Evolutionary conservation across 2,329 filamentous ascomycete species (phyloP).

Genomic region (Botrytis medusae): DNA sequence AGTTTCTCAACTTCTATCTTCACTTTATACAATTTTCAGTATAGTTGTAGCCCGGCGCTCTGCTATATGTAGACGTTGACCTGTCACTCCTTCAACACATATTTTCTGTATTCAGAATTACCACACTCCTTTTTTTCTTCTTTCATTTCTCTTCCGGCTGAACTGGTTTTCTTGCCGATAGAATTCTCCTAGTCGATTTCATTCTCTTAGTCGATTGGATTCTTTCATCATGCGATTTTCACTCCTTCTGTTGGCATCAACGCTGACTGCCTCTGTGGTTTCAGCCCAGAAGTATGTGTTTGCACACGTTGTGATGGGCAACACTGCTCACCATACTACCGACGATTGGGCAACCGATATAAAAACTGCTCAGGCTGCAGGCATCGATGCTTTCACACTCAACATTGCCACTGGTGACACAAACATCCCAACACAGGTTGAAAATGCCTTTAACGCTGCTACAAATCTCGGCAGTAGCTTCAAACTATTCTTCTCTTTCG

Average conservation of each 20-base stretch:
- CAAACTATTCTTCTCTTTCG: conserved; percentile 41
- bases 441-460: conserved; percentile 41
- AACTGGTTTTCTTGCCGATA: conserved; percentile 2
- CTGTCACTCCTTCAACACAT: not conserved
- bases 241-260: conserved; percentile 21
- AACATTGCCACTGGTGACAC: conserved; percentile 39
- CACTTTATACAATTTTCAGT: not conserved
- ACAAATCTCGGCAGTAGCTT: conserved; percentile 31
- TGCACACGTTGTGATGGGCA: conserved; percentile 39
- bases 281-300: conserved; percentile 35
- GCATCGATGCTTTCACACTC: conserved; percentile 43
- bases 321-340: conserved; percentile 38
- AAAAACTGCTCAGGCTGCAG: conserved; percentile 39
- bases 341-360: conserved; percentile 41
- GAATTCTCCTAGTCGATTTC: not conserved
- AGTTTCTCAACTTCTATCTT: conserved; percentile 12
- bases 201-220: not conserved
- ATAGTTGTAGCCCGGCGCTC: conserved; percentile 14
- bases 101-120: conserved; percentile 14
- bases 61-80: conserved; percentile 14
- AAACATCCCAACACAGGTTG: conserved; percentile 41
- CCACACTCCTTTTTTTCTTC: conserved; percentile 15
- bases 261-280: conserved; percentile 21
- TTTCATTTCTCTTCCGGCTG: conserved; percentile 2
- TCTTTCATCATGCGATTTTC: conserved; percentile 19